These are phyloP conservation scores for Hypoxylon perforatum DNA, from an alignment of 495 filamentous ascomycete species.

Conservation along the genomic window DNA sequence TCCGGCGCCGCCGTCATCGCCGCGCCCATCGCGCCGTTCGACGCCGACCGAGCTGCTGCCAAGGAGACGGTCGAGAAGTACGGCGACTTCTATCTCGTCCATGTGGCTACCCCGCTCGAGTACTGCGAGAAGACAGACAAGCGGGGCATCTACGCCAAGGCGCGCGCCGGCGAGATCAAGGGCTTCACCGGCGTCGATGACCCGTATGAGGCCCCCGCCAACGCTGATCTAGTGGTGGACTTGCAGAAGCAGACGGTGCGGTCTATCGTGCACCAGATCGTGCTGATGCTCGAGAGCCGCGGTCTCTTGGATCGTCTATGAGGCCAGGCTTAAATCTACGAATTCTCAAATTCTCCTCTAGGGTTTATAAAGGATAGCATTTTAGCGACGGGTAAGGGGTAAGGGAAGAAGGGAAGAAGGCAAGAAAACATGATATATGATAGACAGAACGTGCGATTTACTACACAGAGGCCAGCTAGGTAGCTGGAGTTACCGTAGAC, in stretches of 20 bases:
- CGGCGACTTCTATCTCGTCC: constrained; percentile 92
- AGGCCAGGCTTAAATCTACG: constrained; percentile 8
- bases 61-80: constrained; percentile 85
- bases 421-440: constrained; percentile 5
- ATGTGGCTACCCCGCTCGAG: constrained; percentile 93
- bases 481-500: neutral
- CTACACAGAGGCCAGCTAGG: neutral
- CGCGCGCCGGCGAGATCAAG: constrained; percentile 91
- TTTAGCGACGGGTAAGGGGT: constrained; percentile 3
- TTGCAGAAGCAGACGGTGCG: constrained; percentile 85
- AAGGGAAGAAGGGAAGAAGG: too few species aligned
- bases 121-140: constrained; percentile 95
- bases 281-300: constrained; percentile 88
- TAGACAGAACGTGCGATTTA: constrained; percentile 9
- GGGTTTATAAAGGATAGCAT: neutral
- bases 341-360: constrained; percentile 2
- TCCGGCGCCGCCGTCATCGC: constrained; percentile 96
- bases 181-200: constrained; percentile 99
- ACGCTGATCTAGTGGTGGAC: constrained; percentile 88
- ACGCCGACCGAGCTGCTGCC: constrained; percentile 76
- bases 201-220: constrained; percentile 87
- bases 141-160: constrained; percentile 87
- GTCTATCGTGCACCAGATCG: constrained; percentile 95
- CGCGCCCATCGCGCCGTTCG: constrained; percentile 96
- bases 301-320: constrained; percentile 78